Percentiles rank a stretch among this genome's conserved stretches.
Conservation (phyloP, 352 stramenopile genomes). For the Pythium vanterpoolii region DNA sequence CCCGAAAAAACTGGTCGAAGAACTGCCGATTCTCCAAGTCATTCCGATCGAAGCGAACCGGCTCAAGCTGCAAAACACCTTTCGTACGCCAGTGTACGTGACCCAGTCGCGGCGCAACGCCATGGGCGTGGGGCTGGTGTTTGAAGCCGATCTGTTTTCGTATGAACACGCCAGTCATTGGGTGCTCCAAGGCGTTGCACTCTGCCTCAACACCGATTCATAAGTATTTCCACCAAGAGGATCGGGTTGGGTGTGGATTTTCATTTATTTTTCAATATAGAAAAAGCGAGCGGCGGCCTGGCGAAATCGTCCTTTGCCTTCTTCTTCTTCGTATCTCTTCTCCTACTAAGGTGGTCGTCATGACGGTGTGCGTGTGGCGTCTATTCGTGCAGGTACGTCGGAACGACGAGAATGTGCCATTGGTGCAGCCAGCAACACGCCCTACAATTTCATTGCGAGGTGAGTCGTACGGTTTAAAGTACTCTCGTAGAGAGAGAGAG, state of each 20-base stretch:
- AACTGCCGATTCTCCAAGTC: conserved; percentile 93
- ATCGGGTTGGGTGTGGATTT: not conserved
- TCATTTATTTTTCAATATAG: not conserved
- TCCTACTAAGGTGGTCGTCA: too few species aligned
- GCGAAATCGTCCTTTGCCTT: too few species aligned
- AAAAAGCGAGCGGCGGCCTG: not conserved
- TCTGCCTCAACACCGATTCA: conserved; percentile 91
- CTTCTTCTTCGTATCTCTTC: too few species aligned
- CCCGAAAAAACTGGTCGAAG: conserved; percentile 94
- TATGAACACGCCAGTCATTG: conserved; percentile 91
- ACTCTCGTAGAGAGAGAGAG: not conserved
- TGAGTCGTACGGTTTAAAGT: not conserved
- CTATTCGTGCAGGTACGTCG: conserved; percentile 75
- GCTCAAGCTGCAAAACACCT: conserved; percentile 94
- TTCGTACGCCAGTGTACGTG: conserved; percentile 95
- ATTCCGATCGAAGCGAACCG: conserved; percentile 95
- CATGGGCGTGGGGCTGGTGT: conserved; percentile 95
- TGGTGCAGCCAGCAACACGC: conserved; percentile 89
- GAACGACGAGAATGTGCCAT: conserved; percentile 87
- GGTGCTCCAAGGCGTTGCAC: conserved; percentile 93
- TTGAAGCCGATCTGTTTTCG: conserved; percentile 91
- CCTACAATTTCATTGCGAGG: conserved; percentile 30
- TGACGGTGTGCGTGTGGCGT: too few species aligned
- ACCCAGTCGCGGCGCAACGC: conserved; percentile 93
- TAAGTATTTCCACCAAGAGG: too few species aligned